A percentile compares a stretch with the other conserved stretches of the same genome.
These are phyloP conservation scores for Amauroascus niger DNA, from an alignment of 2,329 filamentous ascomycete genomes.

Conservation along the genomic window DNA sequence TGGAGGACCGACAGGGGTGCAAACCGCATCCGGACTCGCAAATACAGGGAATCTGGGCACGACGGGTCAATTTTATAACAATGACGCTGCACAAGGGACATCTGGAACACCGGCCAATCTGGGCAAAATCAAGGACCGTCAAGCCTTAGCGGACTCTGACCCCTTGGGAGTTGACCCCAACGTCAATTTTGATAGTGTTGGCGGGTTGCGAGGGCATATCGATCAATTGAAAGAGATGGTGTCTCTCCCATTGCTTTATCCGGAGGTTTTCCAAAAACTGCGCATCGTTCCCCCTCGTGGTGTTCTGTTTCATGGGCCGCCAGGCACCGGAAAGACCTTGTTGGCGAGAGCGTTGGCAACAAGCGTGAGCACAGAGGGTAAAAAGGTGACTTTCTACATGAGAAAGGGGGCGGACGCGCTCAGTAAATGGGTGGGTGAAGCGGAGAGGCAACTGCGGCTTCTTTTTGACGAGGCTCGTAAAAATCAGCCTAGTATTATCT, in stretches of 20 bases:
- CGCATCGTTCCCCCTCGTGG: slow-evolving; percentile 89
- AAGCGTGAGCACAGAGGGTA: slow-evolving; percentile 75
- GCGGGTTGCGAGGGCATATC: slow-evolving; percentile 85
- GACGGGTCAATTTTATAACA: slow-evolving; percentile 45
- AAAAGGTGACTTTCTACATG: slow-evolving; percentile 99
- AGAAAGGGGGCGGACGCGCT: slow-evolving; percentile 94
- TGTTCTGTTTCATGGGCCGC: slow-evolving; percentile 92
- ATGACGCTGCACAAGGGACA: slow-evolving; percentile 46
- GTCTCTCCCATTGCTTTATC: slow-evolving; percentile 82
- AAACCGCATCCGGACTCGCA: slow-evolving; percentile 46
- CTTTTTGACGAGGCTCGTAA: slow-evolving; percentile 93
- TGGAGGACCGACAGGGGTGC: slow-evolving; percentile 56
- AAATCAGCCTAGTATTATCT: slow-evolving; percentile 97
- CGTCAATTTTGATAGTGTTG: slow-evolving; percentile 89
- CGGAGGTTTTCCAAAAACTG: slow-evolving; percentile 83
- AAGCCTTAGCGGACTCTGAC: slow-evolving; percentile 84
- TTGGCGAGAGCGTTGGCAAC: slow-evolving; percentile 86
- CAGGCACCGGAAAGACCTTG: slow-evolving; percentile 96
- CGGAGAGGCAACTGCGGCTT: slow-evolving; percentile 84
- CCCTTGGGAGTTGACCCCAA: slow-evolving; percentile 86
- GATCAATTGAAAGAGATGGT: slow-evolving; percentile 99
- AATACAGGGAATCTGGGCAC: slow-evolving; percentile 47
- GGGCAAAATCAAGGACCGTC: slow-evolving; percentile 87
- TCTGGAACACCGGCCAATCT: slow-evolving; percentile 67
- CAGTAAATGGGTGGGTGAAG: slow-evolving; percentile 98